These are phyloP conservation scores for Clonostachys rhizophaga DNA, from an alignment of 2,329 filamentous ascomycete species.

Conservation along the genomic window DNA sequence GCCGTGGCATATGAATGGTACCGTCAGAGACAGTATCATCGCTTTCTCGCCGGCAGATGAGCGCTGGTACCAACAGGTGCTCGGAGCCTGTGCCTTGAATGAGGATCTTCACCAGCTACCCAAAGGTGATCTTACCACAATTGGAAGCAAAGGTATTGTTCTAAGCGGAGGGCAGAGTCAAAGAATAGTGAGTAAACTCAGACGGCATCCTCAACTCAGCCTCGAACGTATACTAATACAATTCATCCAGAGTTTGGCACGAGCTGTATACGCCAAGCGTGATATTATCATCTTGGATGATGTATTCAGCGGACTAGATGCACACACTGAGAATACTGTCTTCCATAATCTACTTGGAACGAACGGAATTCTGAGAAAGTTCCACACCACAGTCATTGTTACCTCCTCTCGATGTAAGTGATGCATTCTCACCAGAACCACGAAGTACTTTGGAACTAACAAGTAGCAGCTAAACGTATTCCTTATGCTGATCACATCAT, in stretches of 20 bases:
- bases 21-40: slow-evolving; percentile 23
- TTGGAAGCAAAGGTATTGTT: slow-evolving; percentile 27
- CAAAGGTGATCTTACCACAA: slow-evolving; percentile 19
- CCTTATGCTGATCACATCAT: slow-evolving; percentile 5
- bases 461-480: slow-evolving; percentile 3
- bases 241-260: slow-evolving; percentile 11
- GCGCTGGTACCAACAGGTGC: slow-evolving; percentile 17
- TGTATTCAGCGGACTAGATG: slow-evolving; percentile 22
- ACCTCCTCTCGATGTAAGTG: slow-evolving; percentile 1
- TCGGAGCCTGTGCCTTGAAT: slow-evolving; percentile 12
- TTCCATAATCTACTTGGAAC: slow-evolving; percentile 13
- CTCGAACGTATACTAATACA: background rate
- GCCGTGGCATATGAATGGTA: slow-evolving; percentile 19
- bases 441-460: background rate
- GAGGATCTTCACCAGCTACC: slow-evolving; percentile 18
- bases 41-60: slow-evolving; percentile 15
- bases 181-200: slow-evolving; percentile 12
- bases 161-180: slow-evolving; percentile 31
- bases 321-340: slow-evolving; percentile 13
- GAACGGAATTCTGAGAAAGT: slow-evolving; percentile 11
- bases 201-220: background rate
- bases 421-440: background rate
- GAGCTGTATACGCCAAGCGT: slow-evolving; percentile 19
- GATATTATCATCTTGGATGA: slow-evolving; percentile 18
- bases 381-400: slow-evolving; percentile 11